Base-by-base conservation (phyloP, 345 rosid species). In the Xanthoceras sorbifolium region DNA sequence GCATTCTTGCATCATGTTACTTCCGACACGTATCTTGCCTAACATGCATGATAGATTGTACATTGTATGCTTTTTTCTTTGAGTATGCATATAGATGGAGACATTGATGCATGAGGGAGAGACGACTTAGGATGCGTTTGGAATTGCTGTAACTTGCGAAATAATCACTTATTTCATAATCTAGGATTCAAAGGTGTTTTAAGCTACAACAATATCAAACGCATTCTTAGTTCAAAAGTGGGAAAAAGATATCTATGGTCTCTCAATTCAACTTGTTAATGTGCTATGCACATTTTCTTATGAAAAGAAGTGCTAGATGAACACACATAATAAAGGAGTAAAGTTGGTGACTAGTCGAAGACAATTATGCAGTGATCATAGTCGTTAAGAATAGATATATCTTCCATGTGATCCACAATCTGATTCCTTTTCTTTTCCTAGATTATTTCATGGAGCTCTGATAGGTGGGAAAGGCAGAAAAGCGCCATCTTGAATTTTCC, bases 391-490 rank as follows among this genome's bases (percentile, higher is more conserved):
- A 55, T 14, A 20, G 9, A 54, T 71, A 5, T 38, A 23, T 36
- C 23, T 36, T 36, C 22, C 34, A 1, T 22, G 17, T 54, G 20
- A 71, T 69, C 29, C 22, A 11, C 29, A 1, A 38, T 36, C 12
- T 23, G 12, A 11, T 60, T 44, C 12, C 59, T 31, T 26, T 64
- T 32, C 62, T 32, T 32, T 67, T 38, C 55, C 26, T 82, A 86
- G 89, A 78, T 86, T 52, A 80, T 83, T 61, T 78, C 82, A 5
- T 86, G 89, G 87, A 84, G 55, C 60, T 79, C 77, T 11, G 84
- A 82, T 66, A 82, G 79, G 46, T 86, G 87, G 89, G 84, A 82
- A 76, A 84, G 74, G 76, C 87, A 75, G 73, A 84, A 76, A 69
- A 60, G 75, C 32, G 78, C 85, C 70, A 76, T 62, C 65, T 80